Base-by-base conservation (phyloP, 2,329 filamentous ascomycete genomes). In the Venturia nashicola region DNA sequence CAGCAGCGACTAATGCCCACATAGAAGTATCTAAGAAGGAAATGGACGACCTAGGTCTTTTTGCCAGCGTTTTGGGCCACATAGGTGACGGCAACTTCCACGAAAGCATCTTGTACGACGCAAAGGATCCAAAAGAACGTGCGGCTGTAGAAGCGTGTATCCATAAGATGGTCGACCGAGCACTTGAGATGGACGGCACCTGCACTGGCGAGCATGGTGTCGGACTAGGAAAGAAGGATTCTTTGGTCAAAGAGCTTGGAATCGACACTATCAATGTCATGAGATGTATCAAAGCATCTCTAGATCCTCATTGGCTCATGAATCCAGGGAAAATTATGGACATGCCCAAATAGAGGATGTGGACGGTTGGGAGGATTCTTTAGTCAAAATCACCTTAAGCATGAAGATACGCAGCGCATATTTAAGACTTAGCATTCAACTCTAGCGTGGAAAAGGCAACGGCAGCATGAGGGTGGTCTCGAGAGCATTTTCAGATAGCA, bases 11-110 rank as follows among this genome's bases (percentile, higher is more conserved):
- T 64, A 43, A 59, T 12, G 16, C 34, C n/a, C 1, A 27, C 8
- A 14, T 82, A 78, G 91, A 96, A 72, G 80, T 91, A 54, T 92
- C 89, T 67, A 96, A 96, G 78, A 89, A 90, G 72, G 90, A 96
- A 71, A 87, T 96, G 82, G 89, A 93, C 70, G 86, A 90, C 14
- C 80, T 96, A 12, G 91, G 90, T 0, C 77, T 96, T 1, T 96
- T 96, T 72, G 90, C 91, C 0, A 91, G 88, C 70, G 89, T 96
- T 36, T 79, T 97, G 4, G 92, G 92, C 3, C 92, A 97, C 71
- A 88, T 97, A 64, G 92, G 92, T 14, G 92, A 96, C 71, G 92
- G 92, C 44, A 97, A 97, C 75, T 97, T 97, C 77, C 92, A 97
- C 73, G 87, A 92, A 72, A 90, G 88, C 72, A 94, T 97, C 75